Percentiles rank a stretch among this genome's conserved stretches.
Conservation (phyloP, 352 stramenopile genomes). For the Pythium myriotylum region DNA sequence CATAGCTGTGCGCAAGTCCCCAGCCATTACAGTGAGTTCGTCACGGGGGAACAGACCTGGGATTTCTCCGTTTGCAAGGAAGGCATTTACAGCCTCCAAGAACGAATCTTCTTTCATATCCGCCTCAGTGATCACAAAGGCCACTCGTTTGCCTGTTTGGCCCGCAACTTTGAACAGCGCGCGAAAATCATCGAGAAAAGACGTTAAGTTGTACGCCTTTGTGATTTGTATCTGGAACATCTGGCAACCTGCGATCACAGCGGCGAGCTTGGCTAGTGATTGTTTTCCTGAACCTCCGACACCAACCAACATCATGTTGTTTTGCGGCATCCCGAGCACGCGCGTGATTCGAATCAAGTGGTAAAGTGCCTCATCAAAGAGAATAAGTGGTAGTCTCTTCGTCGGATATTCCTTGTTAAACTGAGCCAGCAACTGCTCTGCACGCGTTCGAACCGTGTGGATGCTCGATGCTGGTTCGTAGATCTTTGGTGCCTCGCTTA, state of each 20-base stretch:
- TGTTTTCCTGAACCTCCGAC: constrained; percentile 98
- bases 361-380: constrained; percentile 98
- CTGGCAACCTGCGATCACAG: constrained; percentile 94
- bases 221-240: constrained; percentile 99
- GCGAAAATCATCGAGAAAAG: constrained; percentile 97
- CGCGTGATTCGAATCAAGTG: constrained; percentile 97
- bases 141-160: constrained; percentile 95
- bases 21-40: constrained; percentile 99
- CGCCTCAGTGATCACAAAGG: constrained; percentile 98
- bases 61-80: constrained; percentile 99
- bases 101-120: constrained; percentile 99
- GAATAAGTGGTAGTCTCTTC: constrained; percentile 95
- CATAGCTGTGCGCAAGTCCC: constrained; percentile 95
- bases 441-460: too few species aligned
- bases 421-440: constrained; percentile 93
- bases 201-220: constrained; percentile 98
- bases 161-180: constrained; percentile 97
- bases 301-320: constrained; percentile 95
- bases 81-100: constrained; percentile 98
- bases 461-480: constrained; percentile 98
- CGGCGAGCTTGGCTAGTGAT: constrained; percentile 94
- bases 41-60: constrained; percentile 98
- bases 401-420: constrained; percentile 97
- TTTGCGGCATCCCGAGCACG: constrained; percentile 96
- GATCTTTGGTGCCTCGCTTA: too few species aligned